Percentiles rank a stretch among this genome's conserved stretches.
Conservation (phyloP, 208 protist species). For the Acanthamoeba royreba region DNA sequence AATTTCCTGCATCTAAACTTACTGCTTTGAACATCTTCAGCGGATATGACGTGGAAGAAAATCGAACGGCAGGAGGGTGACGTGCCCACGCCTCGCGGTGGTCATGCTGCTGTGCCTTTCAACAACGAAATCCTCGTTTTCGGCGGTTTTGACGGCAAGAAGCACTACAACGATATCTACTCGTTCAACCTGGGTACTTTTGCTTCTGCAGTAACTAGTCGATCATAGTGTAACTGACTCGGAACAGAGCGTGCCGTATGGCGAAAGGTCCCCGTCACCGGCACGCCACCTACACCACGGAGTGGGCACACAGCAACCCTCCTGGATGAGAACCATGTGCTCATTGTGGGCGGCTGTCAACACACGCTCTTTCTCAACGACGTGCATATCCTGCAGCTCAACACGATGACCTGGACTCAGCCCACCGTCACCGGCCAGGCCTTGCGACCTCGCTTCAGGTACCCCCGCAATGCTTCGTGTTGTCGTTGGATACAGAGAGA, state of each 20-base stretch:
- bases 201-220: neutral
- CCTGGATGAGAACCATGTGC: neutral
- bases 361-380: slow-evolving; percentile 26
- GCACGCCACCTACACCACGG: neutral
- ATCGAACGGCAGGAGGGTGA: neutral
- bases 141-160: slow-evolving; percentile 24
- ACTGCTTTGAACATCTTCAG: neutral
- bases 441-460: neutral
- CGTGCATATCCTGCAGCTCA: neutral
- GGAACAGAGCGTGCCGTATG: neutral
- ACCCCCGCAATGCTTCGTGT: no score
- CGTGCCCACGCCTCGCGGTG: neutral
- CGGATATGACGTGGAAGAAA: neutral
- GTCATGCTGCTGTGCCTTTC: neutral
- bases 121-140: neutral
- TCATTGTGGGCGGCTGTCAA: neutral
- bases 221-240: neutral
- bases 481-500: no score
- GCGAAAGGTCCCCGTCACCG: neutral
- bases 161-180: slow-evolving; percentile 34
- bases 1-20: neutral
- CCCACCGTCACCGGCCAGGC: neutral
- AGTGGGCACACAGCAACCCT: slow-evolving; percentile 16
- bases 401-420: neutral
- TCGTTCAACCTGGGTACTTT: neutral